Base-by-base conservation (phyloP, 768 basidiomycete species). In the Lactarius quietus region DNA sequence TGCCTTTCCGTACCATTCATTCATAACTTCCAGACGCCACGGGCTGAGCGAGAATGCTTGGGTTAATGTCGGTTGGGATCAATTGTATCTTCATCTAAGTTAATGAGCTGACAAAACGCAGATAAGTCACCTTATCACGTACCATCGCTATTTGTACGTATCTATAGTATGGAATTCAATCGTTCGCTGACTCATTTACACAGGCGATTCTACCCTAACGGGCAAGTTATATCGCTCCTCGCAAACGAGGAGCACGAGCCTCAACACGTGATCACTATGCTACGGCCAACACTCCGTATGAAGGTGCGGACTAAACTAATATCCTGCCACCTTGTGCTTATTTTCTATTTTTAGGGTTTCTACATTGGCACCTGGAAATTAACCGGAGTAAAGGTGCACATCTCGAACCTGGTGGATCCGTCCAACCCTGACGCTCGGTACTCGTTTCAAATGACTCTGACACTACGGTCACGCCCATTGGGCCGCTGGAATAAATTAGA, bases 141-240 rank as follows among this genome's bases (percentile, higher is more conserved):
- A 96, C 75, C 92, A 95, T 72, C 91, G 95, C 36, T 96, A 93
- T 75, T 81, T 97, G 87, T 91, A 69, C 75, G 88, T 69, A 70
- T 9, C 8, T n/a, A 15, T 60, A n/a, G 7, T n/a, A n/a, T 23
- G 5, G 10, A 36, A 35, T 31, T 26, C 35, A 68, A 23, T 39
- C 28, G 18, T 48, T 38, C 33, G 17, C 10, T 29, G 48, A 60
- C 23, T 57, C 29, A 8, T 15, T 36, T 48, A 54, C 45, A 68
- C 43, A 93, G 91, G 53, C 92, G 95, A 31, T 96, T 96, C 79
- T 89, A 89, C 70, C 87, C 92, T 0, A 85, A 92, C 68, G 95
- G 95, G 2, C 83, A 86, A 72, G 95, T 95, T 4, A 82, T 96
- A 9, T 94, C 92, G 28, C 82, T 95, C 3, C 83, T 95, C 18